Evolutionary conservation across 1,284 basidiomycete species (phyloP).

Genomic region (Boletus sp.): DNA sequence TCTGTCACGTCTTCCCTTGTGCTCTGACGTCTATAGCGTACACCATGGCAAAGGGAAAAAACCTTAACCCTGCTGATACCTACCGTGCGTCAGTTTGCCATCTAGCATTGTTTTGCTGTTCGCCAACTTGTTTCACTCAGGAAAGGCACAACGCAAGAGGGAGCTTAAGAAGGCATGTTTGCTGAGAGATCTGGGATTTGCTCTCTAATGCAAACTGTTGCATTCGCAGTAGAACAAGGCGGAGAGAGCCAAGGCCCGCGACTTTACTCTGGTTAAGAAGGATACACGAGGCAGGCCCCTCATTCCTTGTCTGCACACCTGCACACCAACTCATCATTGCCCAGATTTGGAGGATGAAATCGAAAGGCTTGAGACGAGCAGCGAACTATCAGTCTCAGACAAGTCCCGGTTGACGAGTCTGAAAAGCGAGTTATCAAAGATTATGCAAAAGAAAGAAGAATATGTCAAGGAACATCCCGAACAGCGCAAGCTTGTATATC

Average conservation of each 20-base stretch:
- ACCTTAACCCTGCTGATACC: slow-evolving; percentile 80
- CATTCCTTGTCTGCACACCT: not conserved
- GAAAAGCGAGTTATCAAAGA: slow-evolving; percentile 73
- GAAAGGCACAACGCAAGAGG: slow-evolving; percentile 83
- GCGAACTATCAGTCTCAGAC: slow-evolving; percentile 45
- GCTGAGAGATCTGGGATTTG: slow-evolving; percentile 6
- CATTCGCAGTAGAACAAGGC: slow-evolving; percentile 81
- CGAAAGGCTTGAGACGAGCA: slow-evolving; percentile 50
- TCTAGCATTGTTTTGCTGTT: not conserved
- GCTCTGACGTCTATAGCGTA: no score
- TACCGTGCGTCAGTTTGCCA: slow-evolving; percentile 49
- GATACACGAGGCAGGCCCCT: slow-evolving; percentile 67
- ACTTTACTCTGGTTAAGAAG: slow-evolving; percentile 82
- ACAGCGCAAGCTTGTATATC: slow-evolving; percentile 74
- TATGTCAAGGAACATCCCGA: slow-evolving; percentile 91
- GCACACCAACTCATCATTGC: not conserved
- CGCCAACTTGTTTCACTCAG: slow-evolving; percentile 37
- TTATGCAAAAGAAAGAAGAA: slow-evolving; percentile 82
- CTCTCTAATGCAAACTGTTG: slow-evolving; percentile 13
- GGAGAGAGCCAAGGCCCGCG: slow-evolving; percentile 70
- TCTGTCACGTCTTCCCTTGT: not conserved
- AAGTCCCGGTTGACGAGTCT: slow-evolving; percentile 58
- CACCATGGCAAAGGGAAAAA: slow-evolving; percentile 78
- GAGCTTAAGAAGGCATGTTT: slow-evolving; percentile 79
- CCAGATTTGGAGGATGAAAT: slow-evolving; percentile 72